A percentile compares a stretch with the other conserved stretches of the same genome.
These are phyloP conservation scores for Cordyceps farinosa DNA, from an alignment of 2,329 filamentous ascomycete species.

Conservation along the genomic window DNA sequence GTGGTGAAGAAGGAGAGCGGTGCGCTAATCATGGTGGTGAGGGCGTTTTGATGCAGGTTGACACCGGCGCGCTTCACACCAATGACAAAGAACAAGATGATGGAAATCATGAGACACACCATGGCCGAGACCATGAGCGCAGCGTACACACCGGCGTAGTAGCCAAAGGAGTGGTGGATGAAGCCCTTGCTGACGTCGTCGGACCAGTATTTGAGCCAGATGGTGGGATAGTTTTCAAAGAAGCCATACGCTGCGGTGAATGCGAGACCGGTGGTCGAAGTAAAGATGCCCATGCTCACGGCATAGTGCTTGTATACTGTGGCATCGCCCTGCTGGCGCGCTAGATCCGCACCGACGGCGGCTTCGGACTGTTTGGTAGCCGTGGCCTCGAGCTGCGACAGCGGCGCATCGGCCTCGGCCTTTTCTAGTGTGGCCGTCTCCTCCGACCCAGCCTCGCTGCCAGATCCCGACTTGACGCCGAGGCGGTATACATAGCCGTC, in stretches of 20 bases:
- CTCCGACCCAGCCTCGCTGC: background rate
- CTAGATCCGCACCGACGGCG: background rate
- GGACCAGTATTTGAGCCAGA: slow-evolving; percentile 44
- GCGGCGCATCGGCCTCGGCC: background rate
- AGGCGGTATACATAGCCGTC: slow-evolving; percentile 39
- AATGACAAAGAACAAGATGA: slow-evolving; percentile 27
- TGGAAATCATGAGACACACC: slow-evolving; percentile 23
- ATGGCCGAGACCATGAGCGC: slow-evolving; percentile 23
- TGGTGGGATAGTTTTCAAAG: slow-evolving; percentile 26
- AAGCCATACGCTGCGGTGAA: slow-evolving; percentile 27
- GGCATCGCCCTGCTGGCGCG: background rate
- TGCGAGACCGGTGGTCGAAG: slow-evolving; percentile 22
- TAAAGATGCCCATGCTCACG: slow-evolving; percentile 23
- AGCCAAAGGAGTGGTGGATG: slow-evolving; percentile 21
- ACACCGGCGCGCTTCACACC: slow-evolving; percentile 27
- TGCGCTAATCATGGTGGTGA: slow-evolving; percentile 35
- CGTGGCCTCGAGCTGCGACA: background rate
- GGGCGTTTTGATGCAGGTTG: slow-evolving; percentile 31
- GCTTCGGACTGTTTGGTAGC: background rate
- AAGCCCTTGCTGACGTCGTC: slow-evolving; percentile 25
- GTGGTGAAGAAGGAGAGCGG: slow-evolving; percentile 40
- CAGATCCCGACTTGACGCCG: slow-evolving; percentile 26
- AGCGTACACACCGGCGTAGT: slow-evolving; percentile 32
- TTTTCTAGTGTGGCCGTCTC: background rate
- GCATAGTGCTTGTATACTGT: slow-evolving; percentile 34